Evolutionary conservation across 192 early-diverging fungal species (phyloP).

Genomic region (Gaertneriomyces sp.): DNA sequence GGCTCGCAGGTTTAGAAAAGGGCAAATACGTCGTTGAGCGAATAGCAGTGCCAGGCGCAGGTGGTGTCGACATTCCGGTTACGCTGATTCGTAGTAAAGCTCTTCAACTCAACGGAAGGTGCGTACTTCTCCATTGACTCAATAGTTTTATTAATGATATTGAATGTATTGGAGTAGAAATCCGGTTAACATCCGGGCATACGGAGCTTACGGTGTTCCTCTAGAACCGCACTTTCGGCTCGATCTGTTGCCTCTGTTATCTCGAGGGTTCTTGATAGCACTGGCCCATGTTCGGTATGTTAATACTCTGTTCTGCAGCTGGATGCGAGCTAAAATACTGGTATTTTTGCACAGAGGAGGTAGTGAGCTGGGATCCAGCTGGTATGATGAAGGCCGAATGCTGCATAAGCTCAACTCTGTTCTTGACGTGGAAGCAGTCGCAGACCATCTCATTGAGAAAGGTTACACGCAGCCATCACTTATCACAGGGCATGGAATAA

Average conservation of each 20-base stretch:
- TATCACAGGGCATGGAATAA: slow-evolving; percentile 29
- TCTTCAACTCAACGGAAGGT: slow-evolving; percentile 12
- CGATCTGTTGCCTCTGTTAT: slow-evolving; percentile 25
- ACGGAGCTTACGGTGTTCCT: slow-evolving; percentile 25
- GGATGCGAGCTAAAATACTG: neutral
- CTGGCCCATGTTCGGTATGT: slow-evolving; percentile 35
- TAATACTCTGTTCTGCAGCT: neutral
- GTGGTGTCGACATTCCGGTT: slow-evolving; percentile 22
- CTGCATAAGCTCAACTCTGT: slow-evolving; percentile 50
- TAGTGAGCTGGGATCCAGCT: slow-evolving; percentile 39
- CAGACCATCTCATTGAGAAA: slow-evolving; percentile 47
- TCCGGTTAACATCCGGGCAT: slow-evolving; percentile 9
- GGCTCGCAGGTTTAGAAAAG: neutral
- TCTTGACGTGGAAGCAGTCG: slow-evolving; percentile 53
- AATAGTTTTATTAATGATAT: neutral
- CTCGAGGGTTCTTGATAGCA: slow-evolving; percentile 26
- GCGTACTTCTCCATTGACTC: neutral
- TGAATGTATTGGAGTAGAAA: slow-evolving; percentile 1
- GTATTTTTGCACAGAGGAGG: slow-evolving; percentile 48
- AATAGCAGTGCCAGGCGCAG: neutral
- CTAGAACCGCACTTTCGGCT: slow-evolving; percentile 22
- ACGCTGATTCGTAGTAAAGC: slow-evolving; percentile 15
- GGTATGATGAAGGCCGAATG: slow-evolving; percentile 38
- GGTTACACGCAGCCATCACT: slow-evolving; percentile 39
- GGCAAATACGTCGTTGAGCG: slow-evolving; percentile 11